Base-by-base conservation (phyloP, 495 filamentous ascomycete genomes). In the Penicillium paradoxum region DNA sequence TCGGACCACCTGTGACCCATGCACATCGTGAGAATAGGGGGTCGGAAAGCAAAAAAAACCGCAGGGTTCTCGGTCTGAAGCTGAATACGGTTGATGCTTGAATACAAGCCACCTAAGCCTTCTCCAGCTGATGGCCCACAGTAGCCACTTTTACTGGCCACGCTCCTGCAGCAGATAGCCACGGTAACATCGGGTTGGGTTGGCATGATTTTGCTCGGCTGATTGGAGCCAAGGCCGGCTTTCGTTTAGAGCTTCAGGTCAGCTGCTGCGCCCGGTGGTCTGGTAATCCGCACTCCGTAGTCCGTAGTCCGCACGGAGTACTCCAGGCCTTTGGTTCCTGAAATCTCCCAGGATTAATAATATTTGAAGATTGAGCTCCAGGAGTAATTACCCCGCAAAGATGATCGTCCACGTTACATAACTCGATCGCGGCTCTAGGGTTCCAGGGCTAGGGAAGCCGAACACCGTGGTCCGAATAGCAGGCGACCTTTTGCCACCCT, bases 121-220 rank as follows among this genome's bases (percentile, higher is more conserved):
- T 25, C 45, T 13, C 33, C 27, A 45, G 39, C 13, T 44, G 50
- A 61, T 61, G 60, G 58, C 60, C 55, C 33, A 27, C 53, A 36
- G 30, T 4, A 9, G 39, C n/a, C 17, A 10, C 10, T 59, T 36
- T 54, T 34, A 66, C 53, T 66, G 63, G 63, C 58, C 58, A 46
- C n/a, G 17, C 17, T 24, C 32, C 10, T 25, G 22, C n/a, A 38
- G 15, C 37, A 14, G 53, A 51, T 40, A 57, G 57, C 55, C 63
- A 66, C 51, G 48, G 63, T 66, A 56, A 27, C 61, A 66, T 66
- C 54, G 53, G 45, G 55, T 17, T 19, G 33, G 49, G 34, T 59
- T 51, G 62, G 43, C 54, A 51, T 44, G 17, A 18, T 18, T n/a
- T n/a, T n/a, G n/a, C n/a, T n/a, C n/a, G n/a, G n/a, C 13, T 49